phyloP scores from a whole-genome alignment of 192 early-diverging fungal genomes.

The Gryganskiella cystojenkinii region DNA sequence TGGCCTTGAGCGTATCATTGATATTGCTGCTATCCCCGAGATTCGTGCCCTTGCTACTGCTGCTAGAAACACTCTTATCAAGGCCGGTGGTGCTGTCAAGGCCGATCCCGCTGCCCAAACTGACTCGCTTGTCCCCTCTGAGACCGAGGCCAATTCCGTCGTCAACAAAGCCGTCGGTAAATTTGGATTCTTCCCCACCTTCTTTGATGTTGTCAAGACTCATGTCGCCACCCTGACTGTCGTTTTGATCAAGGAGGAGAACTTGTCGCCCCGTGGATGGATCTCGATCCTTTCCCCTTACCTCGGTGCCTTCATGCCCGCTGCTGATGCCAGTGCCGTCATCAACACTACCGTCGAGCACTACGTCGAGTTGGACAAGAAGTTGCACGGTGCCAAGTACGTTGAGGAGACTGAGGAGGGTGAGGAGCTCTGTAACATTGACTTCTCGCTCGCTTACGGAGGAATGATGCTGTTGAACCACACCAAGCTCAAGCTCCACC shows the following conservation, averaged over 20 bases:
- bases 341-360: conserved; percentile 65
- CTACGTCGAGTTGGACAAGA: conserved; percentile 60
- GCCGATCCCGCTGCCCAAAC: conserved; percentile 31
- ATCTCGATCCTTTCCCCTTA: conserved; percentile 67
- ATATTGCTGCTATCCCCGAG: conserved; percentile 81
- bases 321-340: conserved; percentile 62
- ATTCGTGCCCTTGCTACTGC: conserved; percentile 75
- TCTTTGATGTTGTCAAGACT: conserved; percentile 59
- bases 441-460: conserved; percentile 87
- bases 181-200: conserved; percentile 58
- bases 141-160: conserved; percentile 58
- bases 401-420: conserved; percentile 61
- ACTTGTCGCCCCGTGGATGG: conserved; percentile 57
- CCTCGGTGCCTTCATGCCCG: conserved; percentile 66
- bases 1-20: conserved; percentile 79
- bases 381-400: conserved; percentile 54
- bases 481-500: conserved; percentile 67
- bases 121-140: conserved; percentile 40
- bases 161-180: conserved; percentile 56
- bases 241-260: conserved; percentile 60
- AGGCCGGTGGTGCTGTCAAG: conserved; percentile 65
- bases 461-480: conserved; percentile 84
- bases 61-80: conserved; percentile 74
- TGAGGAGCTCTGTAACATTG: conserved; percentile 76
- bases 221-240: conserved; percentile 53